Conservation (phyloP, 306 rosid species). For the Fagus sylvatica region DNA sequence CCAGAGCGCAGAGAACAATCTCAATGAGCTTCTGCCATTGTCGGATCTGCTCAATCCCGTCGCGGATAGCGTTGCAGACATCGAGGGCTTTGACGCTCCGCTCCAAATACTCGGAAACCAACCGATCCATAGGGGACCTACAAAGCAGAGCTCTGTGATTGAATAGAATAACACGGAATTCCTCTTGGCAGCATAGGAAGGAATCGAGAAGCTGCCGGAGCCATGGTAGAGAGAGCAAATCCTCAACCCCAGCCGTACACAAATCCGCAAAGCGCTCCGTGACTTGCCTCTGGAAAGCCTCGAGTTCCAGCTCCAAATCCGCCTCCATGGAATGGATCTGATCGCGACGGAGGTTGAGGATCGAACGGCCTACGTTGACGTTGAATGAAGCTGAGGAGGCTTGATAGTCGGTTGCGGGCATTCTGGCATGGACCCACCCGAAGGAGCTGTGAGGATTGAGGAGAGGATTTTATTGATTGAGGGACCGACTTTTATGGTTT, state of each 20-base stretch:
- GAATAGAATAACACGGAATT: conserved; percentile 55
- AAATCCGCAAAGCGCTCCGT: conserved; percentile 50
- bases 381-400: conserved; percentile 57
- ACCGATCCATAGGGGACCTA: conserved; percentile 58
- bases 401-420: conserved; percentile 66
- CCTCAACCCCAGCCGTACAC: conserved; percentile 31
- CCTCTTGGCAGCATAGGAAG: conserved; percentile 64
- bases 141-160: conserved; percentile 25
- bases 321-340: conserved; percentile 53
- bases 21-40: conserved; percentile 78
- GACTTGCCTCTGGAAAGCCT: conserved; percentile 61
- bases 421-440: conserved; percentile 29
- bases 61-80: conserved; percentile 83
- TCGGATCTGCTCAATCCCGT: conserved; percentile 79
- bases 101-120: conserved; percentile 70
- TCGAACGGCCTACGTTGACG: conserved; percentile 54
- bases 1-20: conserved; percentile 70
- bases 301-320: conserved; percentile 50
- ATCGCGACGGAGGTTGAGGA: conserved; percentile 43
- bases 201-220: conserved; percentile 65
- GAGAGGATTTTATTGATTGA: too few relatives aligned
- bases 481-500: too few relatives aligned
- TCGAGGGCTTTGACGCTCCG: conserved; percentile 83
- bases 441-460: too few relatives aligned
- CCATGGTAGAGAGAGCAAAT: conserved; percentile 72